phyloP scores from a whole-genome alignment of 352 stramenopile genomes.

The Phytophthora capsici region DNA sequence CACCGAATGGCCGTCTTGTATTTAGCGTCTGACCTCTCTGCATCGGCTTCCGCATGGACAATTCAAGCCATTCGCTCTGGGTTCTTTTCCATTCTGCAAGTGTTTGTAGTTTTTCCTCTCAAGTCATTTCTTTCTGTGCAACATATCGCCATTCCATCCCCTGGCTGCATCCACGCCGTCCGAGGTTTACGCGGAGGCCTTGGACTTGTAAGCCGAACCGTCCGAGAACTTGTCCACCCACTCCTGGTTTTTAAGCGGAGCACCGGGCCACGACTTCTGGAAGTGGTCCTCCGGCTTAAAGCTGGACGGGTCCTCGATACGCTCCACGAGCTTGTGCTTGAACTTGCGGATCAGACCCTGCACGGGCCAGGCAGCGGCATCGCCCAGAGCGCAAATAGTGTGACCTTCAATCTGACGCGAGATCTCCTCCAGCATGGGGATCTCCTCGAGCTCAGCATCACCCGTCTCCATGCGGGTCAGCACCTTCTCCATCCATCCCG shows the following conservation, averaged over 20 bases:
- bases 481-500: slow-evolving; percentile 97
- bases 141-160: slow-evolving; percentile 25
- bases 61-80: slow-evolving; percentile 23
- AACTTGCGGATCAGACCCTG: slow-evolving; percentile 99
- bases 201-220: slow-evolving; percentile 90
- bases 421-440: slow-evolving; percentile 99
- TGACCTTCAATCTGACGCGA: slow-evolving; percentile 99
- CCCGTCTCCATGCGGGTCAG: slow-evolving; percentile 98
- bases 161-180: slow-evolving; percentile 3
- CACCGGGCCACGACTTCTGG: slow-evolving; percentile 94
- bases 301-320: slow-evolving; percentile 95
- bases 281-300: slow-evolving; percentile 97
- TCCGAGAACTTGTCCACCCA: slow-evolving; percentile 95
- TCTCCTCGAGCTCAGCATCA: slow-evolving; percentile 97
- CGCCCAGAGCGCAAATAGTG: slow-evolving; percentile 99
- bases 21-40: slow-evolving; percentile 36
- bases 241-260: slow-evolving; percentile 95
- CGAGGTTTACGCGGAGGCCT: slow-evolving; percentile 47
- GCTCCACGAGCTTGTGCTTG: slow-evolving; percentile 98
- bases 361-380: slow-evolving; percentile 99
- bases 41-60: slow-evolving; percentile 37
- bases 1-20: slow-evolving; percentile 37
- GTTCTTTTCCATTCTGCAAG: slow-evolving; percentile 29
- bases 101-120: slow-evolving; percentile 32
- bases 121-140: slow-evolving; percentile 34